Base-by-base conservation (phyloP, 257 asterid species). In the Nyctanthes arbortristis region DNA sequence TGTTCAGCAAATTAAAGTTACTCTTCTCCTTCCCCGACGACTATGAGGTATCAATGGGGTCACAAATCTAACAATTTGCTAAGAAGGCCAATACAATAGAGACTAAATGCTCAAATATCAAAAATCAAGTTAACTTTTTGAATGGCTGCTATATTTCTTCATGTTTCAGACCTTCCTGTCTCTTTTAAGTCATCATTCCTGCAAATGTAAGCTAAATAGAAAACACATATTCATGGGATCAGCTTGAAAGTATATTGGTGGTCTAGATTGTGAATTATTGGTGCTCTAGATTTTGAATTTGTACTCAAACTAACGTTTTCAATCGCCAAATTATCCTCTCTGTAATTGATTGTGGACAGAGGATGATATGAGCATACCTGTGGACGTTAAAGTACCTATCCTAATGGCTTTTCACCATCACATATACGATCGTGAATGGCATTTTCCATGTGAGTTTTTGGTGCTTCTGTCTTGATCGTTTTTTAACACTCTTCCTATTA, bases 311-410 rank as follows among this genome's bases (percentile, higher is more conserved):
- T 66, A 65, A 34, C 73, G 39, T 61, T 32, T 14, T 74, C 59
- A 20, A 8, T 5, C 58, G 18, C 22, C 29, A 7, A 18, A 49
- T 52, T 49, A 63, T 62, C 27, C 25, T 57, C 25, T 63, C 73
- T 76, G 40, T 73, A 72, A 52, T 80, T 72, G 63, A 58, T 73
- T 47, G n/a, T 77, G 82, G 63, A 75, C 91, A 94, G 99, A 94
- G 97, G 99, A 94, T 67, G 99, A 93, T 71, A 93, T 96, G 30
- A 91, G 96, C 86, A 84, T 93, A 69, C 85, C 78, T 35, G 84
- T 92, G 5, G 97, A 89, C 66, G 85, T 89, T 59, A 93, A 93
- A 84, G 91, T 89, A 52, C 96, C 99, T 66, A 89, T 93, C 77
- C 77, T 93, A 84, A 86, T 80, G 77, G 83, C 83, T 73, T 93